These are phyloP conservation scores for Colletotrichum lentis DNA, from an alignment of 2,329 filamentous ascomycete species.

Conservation along the genomic window DNA sequence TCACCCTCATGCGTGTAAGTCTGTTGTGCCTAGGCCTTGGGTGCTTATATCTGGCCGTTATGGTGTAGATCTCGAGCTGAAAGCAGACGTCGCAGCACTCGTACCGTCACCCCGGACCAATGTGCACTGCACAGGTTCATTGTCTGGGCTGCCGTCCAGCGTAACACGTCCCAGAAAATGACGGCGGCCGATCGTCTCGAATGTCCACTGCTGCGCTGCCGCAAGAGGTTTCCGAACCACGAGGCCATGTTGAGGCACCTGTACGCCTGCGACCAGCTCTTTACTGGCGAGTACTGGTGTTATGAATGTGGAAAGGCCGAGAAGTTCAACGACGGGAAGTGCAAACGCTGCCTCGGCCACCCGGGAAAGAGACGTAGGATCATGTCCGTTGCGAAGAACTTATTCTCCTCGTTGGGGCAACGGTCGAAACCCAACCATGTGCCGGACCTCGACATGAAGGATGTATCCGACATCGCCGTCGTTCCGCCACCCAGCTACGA, in stretches of 20 bases:
- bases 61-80: constrained; percentile 8
- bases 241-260: constrained; percentile 64
- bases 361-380: constrained; percentile 62
- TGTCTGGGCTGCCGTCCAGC: constrained; percentile 64
- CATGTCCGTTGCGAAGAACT: constrained; percentile 61
- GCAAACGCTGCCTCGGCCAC: constrained; percentile 59
- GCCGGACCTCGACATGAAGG: constrained; percentile 45
- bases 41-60: not conserved
- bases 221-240: constrained; percentile 59
- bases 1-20: constrained; percentile 49
- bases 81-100: constrained; percentile 49
- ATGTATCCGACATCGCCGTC: constrained; percentile 44
- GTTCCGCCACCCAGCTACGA: constrained; percentile 58
- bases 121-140: constrained; percentile 64
- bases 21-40: constrained; percentile 10
- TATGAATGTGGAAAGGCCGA: constrained; percentile 63
- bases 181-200: constrained; percentile 57
- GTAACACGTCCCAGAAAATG: constrained; percentile 60
- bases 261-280: constrained; percentile 57
- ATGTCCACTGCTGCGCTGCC: constrained; percentile 62
- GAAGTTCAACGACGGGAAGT: constrained; percentile 61
- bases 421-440: constrained; percentile 52
- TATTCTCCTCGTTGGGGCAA: constrained; percentile 62
- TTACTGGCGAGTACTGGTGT: constrained; percentile 63
- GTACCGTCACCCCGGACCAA: constrained; percentile 56